These are phyloP conservation scores for Diaporthe caulivora DNA, from an alignment of 2,329 filamentous ascomycete genomes.

Conservation along the genomic window DNA sequence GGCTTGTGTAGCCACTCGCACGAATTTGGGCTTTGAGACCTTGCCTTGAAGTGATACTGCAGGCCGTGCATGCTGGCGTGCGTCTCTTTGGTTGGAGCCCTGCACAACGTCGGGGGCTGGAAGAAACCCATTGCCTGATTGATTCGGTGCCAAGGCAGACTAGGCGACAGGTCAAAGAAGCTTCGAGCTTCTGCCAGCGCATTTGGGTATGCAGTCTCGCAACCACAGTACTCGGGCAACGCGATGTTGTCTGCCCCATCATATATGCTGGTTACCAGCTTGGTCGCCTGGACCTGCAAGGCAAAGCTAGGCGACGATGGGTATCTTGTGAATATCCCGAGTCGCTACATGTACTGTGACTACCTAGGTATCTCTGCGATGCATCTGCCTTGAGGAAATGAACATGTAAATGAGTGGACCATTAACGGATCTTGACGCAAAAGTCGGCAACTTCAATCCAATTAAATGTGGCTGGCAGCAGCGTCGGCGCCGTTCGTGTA, in stretches of 20 bases:
- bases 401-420: neutral
- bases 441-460: neutral
- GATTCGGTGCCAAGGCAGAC: neutral
- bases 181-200: neutral
- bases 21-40: neutral
- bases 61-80: neutral
- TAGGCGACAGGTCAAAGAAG: neutral
- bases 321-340: no score
- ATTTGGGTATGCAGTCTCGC: no score
- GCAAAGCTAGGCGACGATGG: no score
- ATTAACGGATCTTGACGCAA: neutral
- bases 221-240: neutral
- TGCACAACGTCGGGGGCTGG: constrained; percentile 2
- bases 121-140: neutral
- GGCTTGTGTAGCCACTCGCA: neutral
- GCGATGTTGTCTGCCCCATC: no score
- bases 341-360: no score
- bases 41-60: neutral
- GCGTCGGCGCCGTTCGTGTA: neutral
- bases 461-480: neutral
- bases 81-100: neutral
- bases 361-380: no score
- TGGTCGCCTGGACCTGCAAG: neutral
- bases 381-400: neutral
- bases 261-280: neutral